Percentiles rank a stretch among this genome's conserved stretches.
Evolutionary conservation across 495 filamentous ascomycete genomes (phyloP).

Genomic region (Penicillium coprophilum): DNA sequence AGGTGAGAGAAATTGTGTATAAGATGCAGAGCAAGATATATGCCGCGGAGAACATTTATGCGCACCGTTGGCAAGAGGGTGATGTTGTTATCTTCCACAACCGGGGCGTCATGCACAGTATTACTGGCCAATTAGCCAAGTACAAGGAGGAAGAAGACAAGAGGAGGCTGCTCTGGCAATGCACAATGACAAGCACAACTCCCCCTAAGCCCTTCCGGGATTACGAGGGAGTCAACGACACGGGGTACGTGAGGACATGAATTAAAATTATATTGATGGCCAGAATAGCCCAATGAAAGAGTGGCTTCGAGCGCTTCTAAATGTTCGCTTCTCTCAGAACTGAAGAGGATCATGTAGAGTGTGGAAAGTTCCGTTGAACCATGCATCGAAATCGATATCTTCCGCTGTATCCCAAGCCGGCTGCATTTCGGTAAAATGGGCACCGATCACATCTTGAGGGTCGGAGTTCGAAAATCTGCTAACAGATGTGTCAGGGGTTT

Average conservation of each 20-base stretch:
- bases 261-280: neutral
- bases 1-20: conserved; percentile 15
- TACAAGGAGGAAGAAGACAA: conserved; percentile 17
- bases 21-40: conserved; percentile 22
- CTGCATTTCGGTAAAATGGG: conserved; percentile 25
- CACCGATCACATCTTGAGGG: conserved; percentile 19
- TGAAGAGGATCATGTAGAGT: conserved; percentile 17
- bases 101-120: conserved; percentile 20
- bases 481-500: conserved; percentile 20
- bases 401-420: conserved; percentile 25
- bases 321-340: neutral
- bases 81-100: conserved; percentile 22
- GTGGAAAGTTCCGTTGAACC: conserved; percentile 34
- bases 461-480: conserved; percentile 16
- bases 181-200: conserved; percentile 15
- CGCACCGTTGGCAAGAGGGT: conserved; percentile 16
- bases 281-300: neutral
- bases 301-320: no score
- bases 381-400: conserved; percentile 32
- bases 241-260: conserved; percentile 6
- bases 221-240: conserved; percentile 13
- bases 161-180: conserved; percentile 15
- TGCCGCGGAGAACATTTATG: conserved; percentile 17
- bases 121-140: conserved; percentile 16
- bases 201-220: conserved; percentile 12